A percentile compares a stretch with the other conserved stretches of the same genome.
Evolutionary conservation across 2,329 filamentous ascomycete genomes (phyloP).

Genomic region (Pseudocercospora eumusae): DNA sequence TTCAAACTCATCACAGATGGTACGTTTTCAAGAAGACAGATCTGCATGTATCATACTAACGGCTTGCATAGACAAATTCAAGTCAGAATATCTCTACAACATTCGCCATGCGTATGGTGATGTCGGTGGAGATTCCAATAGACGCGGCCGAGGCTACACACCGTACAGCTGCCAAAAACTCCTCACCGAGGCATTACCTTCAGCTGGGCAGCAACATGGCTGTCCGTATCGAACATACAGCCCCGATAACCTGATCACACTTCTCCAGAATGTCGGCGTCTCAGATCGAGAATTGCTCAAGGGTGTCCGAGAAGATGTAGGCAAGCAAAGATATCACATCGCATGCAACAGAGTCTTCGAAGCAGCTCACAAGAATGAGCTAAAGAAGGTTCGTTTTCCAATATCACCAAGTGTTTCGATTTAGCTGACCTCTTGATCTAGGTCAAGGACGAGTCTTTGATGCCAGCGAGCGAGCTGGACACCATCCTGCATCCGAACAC

Average conservation of each 20-base stretch:
- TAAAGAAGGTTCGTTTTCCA: conserved; percentile 45
- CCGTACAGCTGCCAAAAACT: conserved; percentile 96
- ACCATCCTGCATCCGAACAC: conserved; percentile 97
- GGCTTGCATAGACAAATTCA: conserved; percentile 69
- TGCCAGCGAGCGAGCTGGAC: conserved; percentile 71
- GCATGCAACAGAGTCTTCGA: conserved; percentile 97
- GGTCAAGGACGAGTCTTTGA: conserved; percentile 51
- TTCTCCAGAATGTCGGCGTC: conserved; percentile 79
- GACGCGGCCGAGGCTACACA: conserved; percentile 82
- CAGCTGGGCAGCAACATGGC: conserved; percentile 82
- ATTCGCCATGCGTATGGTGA: conserved; percentile 93
- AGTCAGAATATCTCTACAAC: conserved; percentile 97
- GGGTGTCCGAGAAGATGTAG: conserved; percentile 84
- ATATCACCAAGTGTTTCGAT: neutral
- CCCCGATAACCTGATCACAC: conserved; percentile 75
- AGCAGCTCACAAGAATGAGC: conserved; percentile 67
- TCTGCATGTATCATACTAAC: conserved; percentile 12
- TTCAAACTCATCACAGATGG: conserved; percentile 83
- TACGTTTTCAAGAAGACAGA: conserved; percentile 17
- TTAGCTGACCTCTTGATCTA: conserved; percentile 19
- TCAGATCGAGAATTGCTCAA: conserved; percentile 74
- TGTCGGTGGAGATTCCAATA: conserved; percentile 87
- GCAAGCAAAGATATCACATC: conserved; percentile 86
- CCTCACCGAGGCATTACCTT: conserved; percentile 81
- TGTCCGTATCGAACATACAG: conserved; percentile 94